Evolutionary conservation across 768 basidiomycete genomes (phyloP), one percentile per base, ranked within the genome.

Genomic region (Amanita thiersii): DNA sequence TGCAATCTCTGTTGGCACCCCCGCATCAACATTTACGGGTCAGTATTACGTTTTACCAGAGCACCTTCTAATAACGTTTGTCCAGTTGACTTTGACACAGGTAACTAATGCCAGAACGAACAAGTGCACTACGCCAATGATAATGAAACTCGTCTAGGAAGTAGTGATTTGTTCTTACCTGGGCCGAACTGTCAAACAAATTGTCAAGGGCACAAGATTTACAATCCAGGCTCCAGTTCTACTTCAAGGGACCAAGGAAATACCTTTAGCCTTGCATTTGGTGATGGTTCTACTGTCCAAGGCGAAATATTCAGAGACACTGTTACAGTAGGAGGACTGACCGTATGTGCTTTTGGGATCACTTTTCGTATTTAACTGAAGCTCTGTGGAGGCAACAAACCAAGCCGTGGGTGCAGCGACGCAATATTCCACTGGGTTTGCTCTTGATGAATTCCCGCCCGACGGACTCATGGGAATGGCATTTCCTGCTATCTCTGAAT

Each of bases 71-170:
- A 30, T 30, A 30, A 30, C 29, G 9, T 14, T 30, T 14, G 65
- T 50, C 62, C 38, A 73, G 73, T 75, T 30, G 69, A 72, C 49
- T 70, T 74, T 41, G 73, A 74, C 49, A 74, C 72, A n/a, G 70
- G 62, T n/a, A n/a, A n/a, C n/a, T n/a, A n/a, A n/a, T n/a, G n/a
- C n/a, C n/a, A n/a, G n/a, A n/a, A n/a, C n/a, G n/a, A n/a, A n/a
- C n/a, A n/a, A n/a, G n/a, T n/a, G n/a, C n/a, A n/a, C n/a, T n/a
- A n/a, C n/a, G n/a, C n/a, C n/a, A n/a, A n/a, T n/a, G n/a, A n/a
- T n/a, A n/a, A n/a, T n/a, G n/a, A n/a, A n/a, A n/a, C n/a, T n/a
- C n/a, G n/a, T n/a, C n/a, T n/a, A n/a, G n/a, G n/a, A 15, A 73
- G 70, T 32, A 59, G 66, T 34, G 75, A 77, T 54, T 53, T 73